Evolutionary conservation across 345 rosid genomes (phyloP), one percentile per base, ranked within the genome.

Genomic region (Hibiscus tridactylites): DNA sequence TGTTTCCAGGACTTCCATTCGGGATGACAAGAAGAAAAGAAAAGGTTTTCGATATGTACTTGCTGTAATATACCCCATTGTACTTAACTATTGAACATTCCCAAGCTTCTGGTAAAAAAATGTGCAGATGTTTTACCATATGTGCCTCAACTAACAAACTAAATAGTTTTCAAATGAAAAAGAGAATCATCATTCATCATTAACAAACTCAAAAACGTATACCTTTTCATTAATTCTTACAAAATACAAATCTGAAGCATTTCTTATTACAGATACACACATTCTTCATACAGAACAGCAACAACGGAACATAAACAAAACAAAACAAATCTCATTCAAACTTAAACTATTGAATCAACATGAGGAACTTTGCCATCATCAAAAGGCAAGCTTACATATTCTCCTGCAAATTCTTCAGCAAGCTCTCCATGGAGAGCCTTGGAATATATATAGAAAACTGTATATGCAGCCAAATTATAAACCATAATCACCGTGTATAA

Each of bases 381-480:
- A 56, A 83, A 89, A 65, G 96, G 97, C 81, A 91, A 83, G 49
- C 93, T 83, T 2, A 86, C 87, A 52, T 87, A 90, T 42, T 91
- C 90, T 72, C 85, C 83, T 3, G 92, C 95, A 50, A 90, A 85
- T 79, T 93, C 94, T 2, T 87, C 83, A 4, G 94, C 95, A 50
- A 88, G 84, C 81, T 93, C 94, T 2, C 96, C 96, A 17, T 84
- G 85, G 6, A 75, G 54, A 56, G 92, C 91, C 78, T 87, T 91
- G 67, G 92, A 88, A 68, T 84, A 76, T 83, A 90, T 86, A 61
- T 88, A 90, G 76, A 90, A 68, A 66, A 93, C 89, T 1, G 88
- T 81, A 15, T 13, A 70, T 0, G 91, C 81, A 0, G 96, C 91
- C 19, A 88, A 16, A 37, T 44, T 70, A 73, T 81, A 85, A 29